Base-by-base conservation (phyloP, 2,329 filamentous ascomycete species). In the Hortaea werneckii region DNA sequence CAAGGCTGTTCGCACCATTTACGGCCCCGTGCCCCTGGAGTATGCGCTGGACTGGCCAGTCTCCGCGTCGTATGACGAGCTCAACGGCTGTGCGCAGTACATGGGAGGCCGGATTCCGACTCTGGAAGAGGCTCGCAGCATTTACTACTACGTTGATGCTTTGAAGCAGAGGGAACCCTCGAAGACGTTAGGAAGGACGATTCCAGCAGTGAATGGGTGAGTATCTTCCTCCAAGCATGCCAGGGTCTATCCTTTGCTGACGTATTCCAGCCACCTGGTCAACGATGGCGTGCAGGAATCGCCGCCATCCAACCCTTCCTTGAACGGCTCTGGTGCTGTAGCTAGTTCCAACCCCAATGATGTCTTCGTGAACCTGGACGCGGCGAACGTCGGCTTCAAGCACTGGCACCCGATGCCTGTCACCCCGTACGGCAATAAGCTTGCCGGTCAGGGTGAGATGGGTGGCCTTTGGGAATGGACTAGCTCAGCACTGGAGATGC, bases 401-500 rank as follows among this genome's bases (percentile, higher is more conserved):
- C 76, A 92, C 70, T 96, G 90, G 89, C 87, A 94, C 64, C 89
- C 90, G 2, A 74, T 80, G 51, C 75, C 89, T 41, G 83, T 96
- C 48, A 87, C 85, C n/a, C 77, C 78, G 41, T 70, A 76, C 50
- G 87, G 88, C 54, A 72, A 76, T 59, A 76, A 72, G 54, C 80
- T 95, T 50, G 82, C 83, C 45, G 92, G 92, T 4, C 88, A 90
- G 63, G 75, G 79, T 51, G 87, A 87, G 57, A 76, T 94, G 70
- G 92, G 92, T 47, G 92, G 92, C 46, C 81, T 92, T 30, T 98
- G 92, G 92, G 92, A 98, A 69, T 96, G 90, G 90, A 96, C 90
- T 29, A 94, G 87, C 69, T 83, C 87, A 35, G 67, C 78, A 35
- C 72, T 98, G 59, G 68, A 74, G 53, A 75, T 74, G 52, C 79